Evolutionary conservation across 2,329 filamentous ascomycete genomes (phyloP).

Genomic region (Beauveria scarabaeidicola): DNA sequence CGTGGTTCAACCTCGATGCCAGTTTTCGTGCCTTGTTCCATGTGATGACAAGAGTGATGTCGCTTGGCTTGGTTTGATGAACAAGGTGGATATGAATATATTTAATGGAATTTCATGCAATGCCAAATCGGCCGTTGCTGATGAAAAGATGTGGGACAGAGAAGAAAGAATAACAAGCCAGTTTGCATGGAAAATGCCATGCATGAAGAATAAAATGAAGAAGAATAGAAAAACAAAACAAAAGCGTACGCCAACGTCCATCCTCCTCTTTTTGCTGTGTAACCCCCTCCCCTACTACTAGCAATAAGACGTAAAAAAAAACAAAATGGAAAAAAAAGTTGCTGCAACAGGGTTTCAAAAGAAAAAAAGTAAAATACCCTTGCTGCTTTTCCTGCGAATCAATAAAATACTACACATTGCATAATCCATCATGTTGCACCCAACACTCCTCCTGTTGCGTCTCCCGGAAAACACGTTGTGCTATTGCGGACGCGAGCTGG

Average conservation of each 20-base stretch:
- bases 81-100: neutral
- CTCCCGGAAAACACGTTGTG: neutral
- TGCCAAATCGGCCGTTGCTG: neutral
- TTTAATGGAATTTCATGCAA: neutral
- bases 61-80: neutral
- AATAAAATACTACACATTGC: slow-evolving; percentile 5
- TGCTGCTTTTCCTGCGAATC: neutral
- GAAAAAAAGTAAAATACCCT: neutral
- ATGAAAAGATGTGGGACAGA: neutral
- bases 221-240: neutral
- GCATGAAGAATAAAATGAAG: neutral
- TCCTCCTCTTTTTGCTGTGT: neutral
- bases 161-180: neutral
- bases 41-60: too few species aligned
- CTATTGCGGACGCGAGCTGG: slow-evolving; percentile 32
- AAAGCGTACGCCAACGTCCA: neutral
- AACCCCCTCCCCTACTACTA: neutral
- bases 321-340: neutral
- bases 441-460: neutral
- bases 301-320: neutral
- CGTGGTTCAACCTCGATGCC: neutral
- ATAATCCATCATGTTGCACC: neutral
- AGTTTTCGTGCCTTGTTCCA: neutral
- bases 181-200: slow-evolving; percentile 5
- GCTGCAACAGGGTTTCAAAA: neutral